phyloP scores from a whole-genome alignment of 768 basidiomycete species.

The Rhizopogon vesiculosus region DNA sequence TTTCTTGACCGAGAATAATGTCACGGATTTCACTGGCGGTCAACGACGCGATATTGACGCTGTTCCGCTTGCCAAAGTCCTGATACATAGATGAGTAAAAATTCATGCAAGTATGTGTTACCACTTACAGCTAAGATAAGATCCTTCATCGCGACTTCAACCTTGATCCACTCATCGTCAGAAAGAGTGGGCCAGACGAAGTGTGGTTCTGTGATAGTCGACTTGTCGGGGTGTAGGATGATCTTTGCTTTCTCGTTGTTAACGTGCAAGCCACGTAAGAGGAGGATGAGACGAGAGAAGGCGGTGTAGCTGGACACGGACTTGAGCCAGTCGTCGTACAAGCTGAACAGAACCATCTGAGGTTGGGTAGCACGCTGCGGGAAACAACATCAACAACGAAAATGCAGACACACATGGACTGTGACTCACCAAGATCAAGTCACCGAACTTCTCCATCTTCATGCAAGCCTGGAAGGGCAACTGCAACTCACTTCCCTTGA shows the following conservation, averaged over 20 bases:
- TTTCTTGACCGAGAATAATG: constrained; percentile 98
- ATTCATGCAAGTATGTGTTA: not conserved
- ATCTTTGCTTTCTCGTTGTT: constrained; percentile 99
- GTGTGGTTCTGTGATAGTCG: constrained; percentile 94
- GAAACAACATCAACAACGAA: not conserved
- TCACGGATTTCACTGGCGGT: constrained; percentile 97
- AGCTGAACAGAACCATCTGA: constrained; percentile 97
- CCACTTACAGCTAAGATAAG: constrained; percentile 77
- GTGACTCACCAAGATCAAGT: constrained; percentile 73
- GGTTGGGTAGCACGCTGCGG: constrained; percentile 89
- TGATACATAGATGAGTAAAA: constrained; percentile 26
- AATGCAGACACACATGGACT: not conserved
- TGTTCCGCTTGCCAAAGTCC: constrained; percentile 99
- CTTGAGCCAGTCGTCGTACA: constrained; percentile 99
- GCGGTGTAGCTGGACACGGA: constrained; percentile 99
- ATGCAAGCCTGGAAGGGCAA: constrained; percentile 99
- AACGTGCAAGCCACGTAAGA: constrained; percentile 95
- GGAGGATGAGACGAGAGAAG: constrained; percentile 95
- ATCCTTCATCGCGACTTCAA: constrained; percentile 98
- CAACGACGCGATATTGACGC: constrained; percentile 96
- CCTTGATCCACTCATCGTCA: constrained; percentile 99
- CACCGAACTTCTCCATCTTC: constrained; percentile 99
- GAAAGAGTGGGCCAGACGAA: constrained; percentile 94
- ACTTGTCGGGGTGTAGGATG: constrained; percentile 95
- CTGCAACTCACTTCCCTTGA: constrained; percentile 97